Conservation (phyloP, 306 rosid species). For the Cicer pinnatifidum region DNA sequence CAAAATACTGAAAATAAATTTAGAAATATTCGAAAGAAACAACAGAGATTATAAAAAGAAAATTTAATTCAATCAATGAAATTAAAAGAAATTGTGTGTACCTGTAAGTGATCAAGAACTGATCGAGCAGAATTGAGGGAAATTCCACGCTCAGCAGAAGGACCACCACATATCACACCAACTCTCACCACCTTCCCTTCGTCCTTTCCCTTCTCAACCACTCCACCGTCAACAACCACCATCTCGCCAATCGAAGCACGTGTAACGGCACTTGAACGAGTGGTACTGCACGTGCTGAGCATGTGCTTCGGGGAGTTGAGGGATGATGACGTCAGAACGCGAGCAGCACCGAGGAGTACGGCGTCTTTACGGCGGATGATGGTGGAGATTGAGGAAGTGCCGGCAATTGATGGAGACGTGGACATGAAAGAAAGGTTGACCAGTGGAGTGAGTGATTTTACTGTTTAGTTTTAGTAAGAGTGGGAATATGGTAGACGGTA, state of each 20-base stretch:
- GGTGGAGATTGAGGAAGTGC: constrained; percentile 15
- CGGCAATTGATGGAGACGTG: constrained; percentile 29
- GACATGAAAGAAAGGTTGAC: not conserved
- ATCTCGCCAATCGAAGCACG: constrained; percentile 42
- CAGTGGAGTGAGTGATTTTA: not conserved
- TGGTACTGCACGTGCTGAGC: constrained; percentile 6
- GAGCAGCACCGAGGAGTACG: not conserved
- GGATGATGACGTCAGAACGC: not conserved
- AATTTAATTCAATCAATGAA: not conserved
- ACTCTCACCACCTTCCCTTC: constrained; percentile 59
- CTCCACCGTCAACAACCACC: constrained; percentile 43
- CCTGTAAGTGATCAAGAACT: constrained; percentile 86
- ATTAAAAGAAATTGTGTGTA: not conserved
- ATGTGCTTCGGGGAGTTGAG: constrained; percentile 23
- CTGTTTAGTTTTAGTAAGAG: not conserved
- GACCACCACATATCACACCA: constrained; percentile 91
- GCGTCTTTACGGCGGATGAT: constrained; percentile 18
- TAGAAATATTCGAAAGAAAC: not conserved
- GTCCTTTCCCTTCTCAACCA: constrained; percentile 41
- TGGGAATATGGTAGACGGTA: not conserved
- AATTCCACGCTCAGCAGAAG: constrained; percentile 96
- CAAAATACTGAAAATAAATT: not conserved
- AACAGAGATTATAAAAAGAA: not conserved
- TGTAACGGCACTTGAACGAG: not conserved
- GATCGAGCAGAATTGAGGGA: constrained; percentile 95